These are phyloP conservation scores for Trichocomaceae sp. DNA, from an alignment of 2,329 filamentous ascomycete species.

Conservation along the genomic window DNA sequence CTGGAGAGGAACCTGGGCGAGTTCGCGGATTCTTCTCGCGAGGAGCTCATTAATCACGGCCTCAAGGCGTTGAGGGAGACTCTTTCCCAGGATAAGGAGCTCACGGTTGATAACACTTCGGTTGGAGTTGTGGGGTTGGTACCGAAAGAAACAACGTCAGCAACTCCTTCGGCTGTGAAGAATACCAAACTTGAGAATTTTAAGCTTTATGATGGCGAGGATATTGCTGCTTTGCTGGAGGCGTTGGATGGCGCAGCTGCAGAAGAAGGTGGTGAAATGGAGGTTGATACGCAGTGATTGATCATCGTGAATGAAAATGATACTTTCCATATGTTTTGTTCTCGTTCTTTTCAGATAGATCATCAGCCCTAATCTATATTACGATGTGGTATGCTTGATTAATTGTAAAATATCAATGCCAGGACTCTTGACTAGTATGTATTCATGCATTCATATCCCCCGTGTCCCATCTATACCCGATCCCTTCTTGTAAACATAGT, in stretches of 20 bases:
- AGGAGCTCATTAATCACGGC: constrained; percentile 86
- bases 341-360: not conserved
- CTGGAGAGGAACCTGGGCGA: constrained; percentile 83
- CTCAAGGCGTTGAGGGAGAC: constrained; percentile 90
- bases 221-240: constrained; percentile 80
- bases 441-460: not conserved
- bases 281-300: constrained; percentile 46
- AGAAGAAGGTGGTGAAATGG: constrained; percentile 46
- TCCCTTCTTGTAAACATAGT: not conserved
- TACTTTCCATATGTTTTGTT: not conserved
- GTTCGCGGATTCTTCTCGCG: constrained; percentile 68
- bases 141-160: constrained; percentile 43
- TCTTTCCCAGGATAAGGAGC: constrained; percentile 91
- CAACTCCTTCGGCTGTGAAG: constrained; percentile 1
- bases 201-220: constrained; percentile 82
- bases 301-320: not conserved
- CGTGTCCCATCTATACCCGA: constrained; percentile 3
- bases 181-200: constrained; percentile 63
- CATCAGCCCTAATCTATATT: not conserved
- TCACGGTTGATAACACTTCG: constrained; percentile 95
- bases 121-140: constrained; percentile 72
- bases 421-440: not conserved
- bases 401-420: not conserved
- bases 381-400: not conserved
- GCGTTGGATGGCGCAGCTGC: constrained; percentile 47